Conservation (phyloP, 306 rosid species). For the Quercus glauca region DNA sequence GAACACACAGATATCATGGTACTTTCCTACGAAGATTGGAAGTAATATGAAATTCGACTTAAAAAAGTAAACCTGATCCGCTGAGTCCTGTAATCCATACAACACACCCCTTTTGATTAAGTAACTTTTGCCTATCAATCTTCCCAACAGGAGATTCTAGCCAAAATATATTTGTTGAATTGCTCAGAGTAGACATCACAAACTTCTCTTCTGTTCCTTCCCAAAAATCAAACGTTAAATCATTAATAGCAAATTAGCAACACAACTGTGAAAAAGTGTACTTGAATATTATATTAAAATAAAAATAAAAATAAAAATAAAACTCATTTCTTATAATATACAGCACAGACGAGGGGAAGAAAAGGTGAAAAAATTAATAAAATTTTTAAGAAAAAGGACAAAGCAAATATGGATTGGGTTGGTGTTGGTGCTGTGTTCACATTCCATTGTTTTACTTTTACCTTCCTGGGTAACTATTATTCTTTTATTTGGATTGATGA, state of each 20-base stretch:
- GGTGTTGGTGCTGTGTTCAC: too few relatives aligned
- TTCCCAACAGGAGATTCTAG: conserved; percentile 70
- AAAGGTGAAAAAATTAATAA: too few relatives aligned
- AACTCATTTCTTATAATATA: too few relatives aligned
- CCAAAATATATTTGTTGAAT: conserved; percentile 82
- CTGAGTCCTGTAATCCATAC: conserved; percentile 94
- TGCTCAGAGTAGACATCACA: conserved; percentile 56
- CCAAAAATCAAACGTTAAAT: conserved; percentile 16
- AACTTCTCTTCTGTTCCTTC: conserved; percentile 29
- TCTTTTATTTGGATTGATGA: too few relatives aligned
- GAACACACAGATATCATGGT: not conserved
- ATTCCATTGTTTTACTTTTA: too few relatives aligned
- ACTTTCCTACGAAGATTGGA: not conserved
- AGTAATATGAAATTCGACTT: conserved; percentile 1
- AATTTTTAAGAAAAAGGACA: too few relatives aligned
- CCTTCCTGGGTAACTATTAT: too few relatives aligned
- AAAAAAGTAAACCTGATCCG: conserved; percentile 64
- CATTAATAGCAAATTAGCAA: conserved; percentile 12
- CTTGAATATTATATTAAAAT: not conserved
- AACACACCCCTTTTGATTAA: conserved; percentile 84
- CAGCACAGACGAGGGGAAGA: too few relatives aligned
- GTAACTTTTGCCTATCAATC: conserved; percentile 77
- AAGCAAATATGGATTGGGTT: too few relatives aligned
- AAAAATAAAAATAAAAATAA: too few relatives aligned
- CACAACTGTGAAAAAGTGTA: not conserved